These are phyloP conservation scores for Paecilomyces sp. DNA, from an alignment of 2,329 filamentous ascomycete species.

Conservation along the genomic window DNA sequence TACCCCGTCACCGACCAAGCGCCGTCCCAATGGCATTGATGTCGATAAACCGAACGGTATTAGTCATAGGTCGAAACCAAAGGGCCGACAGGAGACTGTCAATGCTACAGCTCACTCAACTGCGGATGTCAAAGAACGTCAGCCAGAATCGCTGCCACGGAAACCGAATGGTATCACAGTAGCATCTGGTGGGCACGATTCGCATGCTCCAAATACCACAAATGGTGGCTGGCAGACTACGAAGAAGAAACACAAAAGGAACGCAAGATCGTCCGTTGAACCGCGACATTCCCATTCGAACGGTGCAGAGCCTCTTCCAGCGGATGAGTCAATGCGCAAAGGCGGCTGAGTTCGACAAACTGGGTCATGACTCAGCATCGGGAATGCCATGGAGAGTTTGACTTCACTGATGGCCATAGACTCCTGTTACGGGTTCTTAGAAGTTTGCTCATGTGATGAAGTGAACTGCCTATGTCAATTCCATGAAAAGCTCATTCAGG, in stretches of 20 bases:
- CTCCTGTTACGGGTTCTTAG: not conserved
- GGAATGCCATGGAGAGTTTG: not conserved
- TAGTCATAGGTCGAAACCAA: slow-evolving; percentile 26
- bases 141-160: slow-evolving; percentile 16
- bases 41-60: slow-evolving; percentile 28
- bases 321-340: slow-evolving; percentile 38
- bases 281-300: slow-evolving; percentile 17
- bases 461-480: not conserved
- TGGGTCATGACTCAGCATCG: not conserved
- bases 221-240: slow-evolving; percentile 37
- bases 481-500: not conserved
- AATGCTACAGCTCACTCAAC: slow-evolving; percentile 10
- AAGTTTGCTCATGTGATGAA: not conserved
- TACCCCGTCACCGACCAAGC: slow-evolving; percentile 23
- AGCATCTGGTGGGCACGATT: slow-evolving; percentile 14
- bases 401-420: not conserved
- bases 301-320: slow-evolving; percentile 31
- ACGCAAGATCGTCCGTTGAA: slow-evolving; percentile 27
- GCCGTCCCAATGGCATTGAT: slow-evolving; percentile 23
- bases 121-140: slow-evolving; percentile 23
- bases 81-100: slow-evolving; percentile 22
- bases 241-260: slow-evolving; percentile 36
- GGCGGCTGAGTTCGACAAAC: slow-evolving; percentile 29
- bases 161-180: slow-evolving; percentile 25
- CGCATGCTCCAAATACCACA: slow-evolving; percentile 10